Conservation (phyloP, 192 early-diverging fungal genomes). For the Spizellomyces sp. region DNA sequence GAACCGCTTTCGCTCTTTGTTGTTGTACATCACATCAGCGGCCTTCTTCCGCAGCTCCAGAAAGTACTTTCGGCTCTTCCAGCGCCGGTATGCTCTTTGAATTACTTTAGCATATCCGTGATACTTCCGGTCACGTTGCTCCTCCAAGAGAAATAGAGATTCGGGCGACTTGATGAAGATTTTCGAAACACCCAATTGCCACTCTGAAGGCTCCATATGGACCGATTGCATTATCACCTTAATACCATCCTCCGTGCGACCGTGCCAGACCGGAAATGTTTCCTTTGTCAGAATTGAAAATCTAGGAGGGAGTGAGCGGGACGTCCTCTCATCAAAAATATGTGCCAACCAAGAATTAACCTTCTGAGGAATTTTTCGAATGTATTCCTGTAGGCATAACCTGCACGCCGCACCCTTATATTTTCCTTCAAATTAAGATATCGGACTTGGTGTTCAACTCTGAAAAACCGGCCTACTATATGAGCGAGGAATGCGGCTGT, state of each 20-base stretch:
- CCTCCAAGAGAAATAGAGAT: slow-evolving; percentile 89
- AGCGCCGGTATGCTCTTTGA: slow-evolving; percentile 84
- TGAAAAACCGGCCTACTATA: background rate
- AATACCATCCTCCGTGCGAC: slow-evolving; percentile 71
- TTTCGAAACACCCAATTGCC: slow-evolving; percentile 95
- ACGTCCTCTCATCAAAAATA: slow-evolving; percentile 18
- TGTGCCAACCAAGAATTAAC: background rate
- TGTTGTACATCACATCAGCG: slow-evolving; percentile 81
- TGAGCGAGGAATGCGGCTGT: too few relatives aligned
- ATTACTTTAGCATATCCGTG: slow-evolving; percentile 93
- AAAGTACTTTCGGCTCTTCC: slow-evolving; percentile 88
- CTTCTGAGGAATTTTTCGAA: slow-evolving; percentile 83
- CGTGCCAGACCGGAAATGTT: slow-evolving; percentile 77
- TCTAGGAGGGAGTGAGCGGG: slow-evolving; percentile 25
- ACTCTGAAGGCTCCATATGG: slow-evolving; percentile 80
- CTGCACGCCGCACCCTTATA: slow-evolving; percentile 95
- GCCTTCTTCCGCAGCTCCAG: slow-evolving; percentile 92
- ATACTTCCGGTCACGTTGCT: slow-evolving; percentile 92
- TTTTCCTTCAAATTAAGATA: slow-evolving; percentile 97
- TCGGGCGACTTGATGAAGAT: slow-evolving; percentile 96
- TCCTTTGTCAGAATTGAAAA: slow-evolving; percentile 84
- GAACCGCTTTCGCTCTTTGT: slow-evolving; percentile 92
- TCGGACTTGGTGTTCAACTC: slow-evolving; percentile 95
- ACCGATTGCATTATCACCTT: slow-evolving; percentile 84
- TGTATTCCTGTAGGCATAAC: slow-evolving; percentile 94